phyloP scores from a whole-genome alignment of 768 basidiomycete genomes.

The Lentinula lateritia region DNA sequence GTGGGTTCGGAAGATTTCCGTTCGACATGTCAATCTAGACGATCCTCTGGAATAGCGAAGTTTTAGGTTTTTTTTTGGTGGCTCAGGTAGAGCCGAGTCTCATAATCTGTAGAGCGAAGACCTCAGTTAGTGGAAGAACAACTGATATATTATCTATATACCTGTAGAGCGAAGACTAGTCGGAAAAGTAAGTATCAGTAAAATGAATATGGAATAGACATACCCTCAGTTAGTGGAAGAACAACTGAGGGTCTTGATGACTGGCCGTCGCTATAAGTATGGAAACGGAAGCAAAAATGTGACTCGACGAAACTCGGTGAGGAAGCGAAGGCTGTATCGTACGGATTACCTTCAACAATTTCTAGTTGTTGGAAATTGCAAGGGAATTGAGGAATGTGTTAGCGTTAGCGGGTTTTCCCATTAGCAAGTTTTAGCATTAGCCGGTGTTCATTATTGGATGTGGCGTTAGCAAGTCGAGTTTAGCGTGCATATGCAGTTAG shows the following conservation, averaged over 20 bases:
- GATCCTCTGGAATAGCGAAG: no score
- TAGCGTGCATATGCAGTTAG: no score
- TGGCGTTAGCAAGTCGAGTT: no score
- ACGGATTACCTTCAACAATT: not conserved
- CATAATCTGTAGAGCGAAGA: not conserved
- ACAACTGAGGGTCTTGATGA: not conserved
- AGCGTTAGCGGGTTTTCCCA: no score
- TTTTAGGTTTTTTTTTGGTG: no score
- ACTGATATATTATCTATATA: not conserved
- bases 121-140: not conserved
- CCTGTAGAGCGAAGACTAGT: not conserved
- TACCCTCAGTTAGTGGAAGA: not conserved
- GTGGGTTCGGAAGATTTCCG: no score
- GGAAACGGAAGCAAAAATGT: not conserved
- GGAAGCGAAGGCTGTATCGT: not conserved
- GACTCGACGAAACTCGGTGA: not conserved
- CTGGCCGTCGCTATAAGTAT: not conserved
- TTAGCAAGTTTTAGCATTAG: no score
- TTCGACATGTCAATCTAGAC: no score
- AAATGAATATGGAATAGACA: not conserved
- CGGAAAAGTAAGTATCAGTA: not conserved
- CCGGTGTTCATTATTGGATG: no score
- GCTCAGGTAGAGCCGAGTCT: no score
- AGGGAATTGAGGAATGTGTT: no score
- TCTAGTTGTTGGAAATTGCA: no score